phyloP scores from a whole-genome alignment of 805 yeast genomes.

The Hanseniaspora nectarophila region DNA sequence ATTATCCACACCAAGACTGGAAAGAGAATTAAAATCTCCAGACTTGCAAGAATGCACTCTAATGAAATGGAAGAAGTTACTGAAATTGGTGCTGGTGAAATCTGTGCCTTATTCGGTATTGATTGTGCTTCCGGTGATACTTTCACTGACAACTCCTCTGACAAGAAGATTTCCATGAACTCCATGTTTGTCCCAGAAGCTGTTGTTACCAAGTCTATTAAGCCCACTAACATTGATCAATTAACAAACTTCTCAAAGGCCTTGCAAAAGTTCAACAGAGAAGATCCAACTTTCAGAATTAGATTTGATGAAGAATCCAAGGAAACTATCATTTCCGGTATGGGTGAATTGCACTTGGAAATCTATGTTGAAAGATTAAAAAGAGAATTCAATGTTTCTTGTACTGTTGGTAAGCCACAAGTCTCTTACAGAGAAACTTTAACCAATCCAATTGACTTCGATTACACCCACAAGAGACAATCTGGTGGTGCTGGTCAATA shows the following conservation, averaged over 20 bases:
- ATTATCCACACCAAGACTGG: constrained; percentile 85
- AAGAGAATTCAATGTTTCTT: constrained; percentile 92
- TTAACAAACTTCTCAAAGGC: constrained; percentile 90
- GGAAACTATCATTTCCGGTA: constrained; percentile 80
- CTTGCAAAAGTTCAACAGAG: constrained; percentile 92
- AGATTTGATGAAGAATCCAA: constrained; percentile 83
- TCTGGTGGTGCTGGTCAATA: constrained; percentile 99
- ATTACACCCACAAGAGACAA: constrained; percentile 93
- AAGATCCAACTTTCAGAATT: constrained; percentile 96
- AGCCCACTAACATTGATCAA: constrained; percentile 77
- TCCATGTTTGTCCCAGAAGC: constrained; percentile 99
- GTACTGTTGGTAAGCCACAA: constrained; percentile 93
- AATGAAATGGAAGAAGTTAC: constrained; percentile 97
- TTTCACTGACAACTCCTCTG: constrained; percentile 70
- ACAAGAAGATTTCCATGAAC: constrained; percentile 64
- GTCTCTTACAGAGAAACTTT: constrained; percentile 96
- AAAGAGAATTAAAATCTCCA: constrained; percentile 81
- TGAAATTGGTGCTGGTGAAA: constrained; percentile 94
- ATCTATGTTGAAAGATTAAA: constrained; percentile 96
- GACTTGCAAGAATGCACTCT: constrained; percentile 96
- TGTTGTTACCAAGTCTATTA: constrained; percentile 82
- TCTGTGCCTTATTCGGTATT: constrained; percentile 97
- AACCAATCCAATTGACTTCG: constrained; percentile 59
- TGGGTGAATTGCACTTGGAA: constrained; percentile 96
- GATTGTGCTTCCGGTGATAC: constrained; percentile 99